Evolutionary conservation across 1,284 basidiomycete species (phyloP), one percentile per base, ranked within the genome.

Genomic region (Veloboletus limbatus): DNA sequence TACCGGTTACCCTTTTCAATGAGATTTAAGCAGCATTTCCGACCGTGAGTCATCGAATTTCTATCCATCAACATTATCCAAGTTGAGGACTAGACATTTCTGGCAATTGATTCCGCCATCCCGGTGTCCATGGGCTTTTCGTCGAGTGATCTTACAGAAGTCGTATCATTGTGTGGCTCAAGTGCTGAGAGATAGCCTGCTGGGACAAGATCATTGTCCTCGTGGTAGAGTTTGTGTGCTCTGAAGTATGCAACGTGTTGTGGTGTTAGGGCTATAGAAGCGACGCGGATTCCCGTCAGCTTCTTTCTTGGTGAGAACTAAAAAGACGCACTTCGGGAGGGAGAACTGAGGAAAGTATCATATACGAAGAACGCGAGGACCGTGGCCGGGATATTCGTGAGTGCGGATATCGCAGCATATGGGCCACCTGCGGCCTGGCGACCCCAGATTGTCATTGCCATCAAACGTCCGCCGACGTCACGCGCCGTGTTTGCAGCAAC

Each of bases 401-500:
- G 68, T 3, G 83, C 77, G 6, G 82, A 66, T 31, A 87, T 73
- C 0, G 81, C 83, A 4, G 81, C 78, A 55, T 85, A 86, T 14
- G 56, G 55, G 4, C 81, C 80, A 20, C 81, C 81, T 17, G 67
- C 60, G 16, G 81, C 82, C 47, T 65, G 54, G 3, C 34, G 57
- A 4, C 83, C 83, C 74, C 78, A 86, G 37, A 85, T 72, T 1
- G 78, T 71, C 57, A 85, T 53, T 5, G 72, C 77, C 50, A 74
- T 72, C 20, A 86, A 53, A 14, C 83, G 76, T 3, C 73, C 80
- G 16, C 84, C 85, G 38, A 88, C 34, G 57, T 87, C 85, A 54
- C 84, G 79, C 25, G 84, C 83, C 2, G 81, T 66, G 60, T 87
- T 87, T 16, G 81, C 70, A 11, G 80, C 74, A 47, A 86, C 78